phyloP scores from a whole-genome alignment of 2,329 filamentous ascomycete genomes.

The Cylindrodendrum hubeiense region DNA sequence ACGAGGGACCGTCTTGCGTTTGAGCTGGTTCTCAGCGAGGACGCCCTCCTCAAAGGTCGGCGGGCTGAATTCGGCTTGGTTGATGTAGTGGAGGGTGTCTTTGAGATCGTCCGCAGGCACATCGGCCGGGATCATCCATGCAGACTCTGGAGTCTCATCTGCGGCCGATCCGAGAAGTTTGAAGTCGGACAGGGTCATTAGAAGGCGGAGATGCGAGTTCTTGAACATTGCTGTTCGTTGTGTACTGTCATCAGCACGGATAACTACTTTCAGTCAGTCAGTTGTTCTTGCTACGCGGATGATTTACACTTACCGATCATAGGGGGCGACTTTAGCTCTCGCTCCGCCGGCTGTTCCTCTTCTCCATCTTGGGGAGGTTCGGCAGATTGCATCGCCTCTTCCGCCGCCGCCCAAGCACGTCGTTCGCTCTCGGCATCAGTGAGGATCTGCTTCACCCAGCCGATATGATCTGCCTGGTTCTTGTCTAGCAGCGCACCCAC shows the following conservation, averaged over 20 bases:
- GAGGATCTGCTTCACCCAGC: conserved; percentile 84
- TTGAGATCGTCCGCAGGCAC: conserved; percentile 75
- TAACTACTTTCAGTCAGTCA: conserved; percentile 57
- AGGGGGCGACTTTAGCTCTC: conserved; percentile 47
- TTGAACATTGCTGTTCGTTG: conserved; percentile 85
- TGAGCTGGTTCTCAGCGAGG: conserved; percentile 82
- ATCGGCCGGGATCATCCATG: conserved; percentile 81
- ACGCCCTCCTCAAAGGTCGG: conserved; percentile 81
- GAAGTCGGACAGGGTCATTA: conserved; percentile 83
- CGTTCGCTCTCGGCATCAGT: conserved; percentile 77
- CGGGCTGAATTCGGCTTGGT: conserved; percentile 82
- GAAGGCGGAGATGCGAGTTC: conserved; percentile 86
- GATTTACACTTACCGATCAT: conserved; percentile 47
- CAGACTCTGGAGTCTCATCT: conserved; percentile 80
- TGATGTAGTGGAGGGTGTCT: conserved; percentile 78
- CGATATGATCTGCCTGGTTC: conserved; percentile 79
- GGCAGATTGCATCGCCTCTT: conserved; percentile 66
- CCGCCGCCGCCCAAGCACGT: conserved; percentile 80
- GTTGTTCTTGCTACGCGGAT: background rate
- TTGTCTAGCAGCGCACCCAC: conserved; percentile 85
- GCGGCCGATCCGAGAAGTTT: conserved; percentile 65
- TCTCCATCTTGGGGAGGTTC: conserved; percentile 51
- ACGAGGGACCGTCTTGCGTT: conserved; percentile 71
- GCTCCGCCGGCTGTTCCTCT: conserved; percentile 43
- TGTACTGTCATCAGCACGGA: conserved; percentile 74